Evolutionary conservation across 352 stramenopile genomes (phyloP), one percentile per base, ranked within the genome.

Genomic region (Pythium grandisporangium): DNA sequence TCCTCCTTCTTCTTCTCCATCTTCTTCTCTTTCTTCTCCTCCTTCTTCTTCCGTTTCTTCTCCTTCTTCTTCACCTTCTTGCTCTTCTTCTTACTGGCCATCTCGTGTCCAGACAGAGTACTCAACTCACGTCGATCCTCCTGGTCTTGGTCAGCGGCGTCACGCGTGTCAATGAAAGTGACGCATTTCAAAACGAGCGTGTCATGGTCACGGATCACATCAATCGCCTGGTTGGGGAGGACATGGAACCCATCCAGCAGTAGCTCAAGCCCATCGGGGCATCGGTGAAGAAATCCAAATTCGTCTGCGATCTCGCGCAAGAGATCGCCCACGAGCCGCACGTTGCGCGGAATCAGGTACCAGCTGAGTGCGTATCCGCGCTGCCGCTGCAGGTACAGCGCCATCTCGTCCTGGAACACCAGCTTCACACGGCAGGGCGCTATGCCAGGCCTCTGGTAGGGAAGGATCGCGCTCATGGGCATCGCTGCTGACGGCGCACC

Each of bases 361-460:
- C 73, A 90, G 48, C 77, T 87, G 13, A 65, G 54, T 20, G 56
- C 54, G 45, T 84, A 85, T 0, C 73, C 73, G 33, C 61, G 66
- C 0, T 44, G 45, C 6, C 62, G 64, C 42, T 58, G 53, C 41
- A 90, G 43, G 20, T 75, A 58, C 23, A 52, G 54, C 25, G 40
- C 67, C 17, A 86, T 43, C 8, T 71, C 71, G 22, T 80, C 72
- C 21, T 35, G 42, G 41, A 90, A 87, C 44, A 75, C 57, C 26
- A 90, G 53, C 30, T 67, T 66, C 13, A 81, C 46, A 22, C 64
- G 64, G 27, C 27, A 25, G 12, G 26, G 7, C 25, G 40, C n/a
- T n/a, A n/a, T n/a, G n/a, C n/a, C n/a, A n/a, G n/a, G n/a, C n/a
- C n/a, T n/a, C n/a, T n/a, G n/a, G n/a, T n/a, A n/a, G n/a, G n/a